Conservation (phyloP, 495 filamentous ascomycete species). For the Cudoniella acicularis region DNA sequence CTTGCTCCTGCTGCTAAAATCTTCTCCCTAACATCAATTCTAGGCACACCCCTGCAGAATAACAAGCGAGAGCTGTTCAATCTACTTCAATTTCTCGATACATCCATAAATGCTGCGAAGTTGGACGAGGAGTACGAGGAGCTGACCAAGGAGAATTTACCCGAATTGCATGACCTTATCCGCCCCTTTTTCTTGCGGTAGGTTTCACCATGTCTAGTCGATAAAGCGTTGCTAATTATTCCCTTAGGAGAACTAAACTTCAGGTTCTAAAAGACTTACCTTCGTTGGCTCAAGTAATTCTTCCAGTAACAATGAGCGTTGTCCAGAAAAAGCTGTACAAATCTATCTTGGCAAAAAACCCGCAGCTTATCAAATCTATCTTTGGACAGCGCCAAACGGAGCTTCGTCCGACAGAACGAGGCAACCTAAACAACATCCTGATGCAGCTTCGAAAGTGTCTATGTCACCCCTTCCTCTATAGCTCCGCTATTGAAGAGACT, state of each 20-base stretch:
- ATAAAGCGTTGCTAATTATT: constrained; percentile 2
- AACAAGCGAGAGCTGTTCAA: constrained; percentile 94
- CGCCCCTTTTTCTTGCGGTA: constrained; percentile 61
- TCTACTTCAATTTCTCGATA: constrained; percentile 87
- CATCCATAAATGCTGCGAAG: constrained; percentile 55
- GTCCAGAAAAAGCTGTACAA: constrained; percentile 94
- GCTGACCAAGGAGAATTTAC: constrained; percentile 75
- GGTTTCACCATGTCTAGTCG: not conserved
- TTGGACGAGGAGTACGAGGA: constrained; percentile 73
- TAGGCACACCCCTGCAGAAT: constrained; percentile 85
- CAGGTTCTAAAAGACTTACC: constrained; percentile 87
- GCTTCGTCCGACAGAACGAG: constrained; percentile 63
- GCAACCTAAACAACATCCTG: constrained; percentile 85
- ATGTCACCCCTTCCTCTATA: constrained; percentile 95
- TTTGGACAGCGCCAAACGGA: constrained; percentile 55
- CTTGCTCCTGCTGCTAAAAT: not conserved
- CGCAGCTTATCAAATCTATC: constrained; percentile 82
- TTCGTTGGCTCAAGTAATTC: constrained; percentile 88
- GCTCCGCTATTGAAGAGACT: constrained; percentile 78
- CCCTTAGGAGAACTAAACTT: constrained; percentile 72
- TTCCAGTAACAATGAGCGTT: constrained; percentile 88
- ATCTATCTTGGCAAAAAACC: constrained; percentile 85
- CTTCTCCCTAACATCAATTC: constrained; percentile 14
- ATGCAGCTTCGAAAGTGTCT: constrained; percentile 94
- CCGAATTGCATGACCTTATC: constrained; percentile 77